These are phyloP conservation scores for Fraxinus baroniana DNA, from an alignment of 305 asterid species.

Conservation along the genomic window DNA sequence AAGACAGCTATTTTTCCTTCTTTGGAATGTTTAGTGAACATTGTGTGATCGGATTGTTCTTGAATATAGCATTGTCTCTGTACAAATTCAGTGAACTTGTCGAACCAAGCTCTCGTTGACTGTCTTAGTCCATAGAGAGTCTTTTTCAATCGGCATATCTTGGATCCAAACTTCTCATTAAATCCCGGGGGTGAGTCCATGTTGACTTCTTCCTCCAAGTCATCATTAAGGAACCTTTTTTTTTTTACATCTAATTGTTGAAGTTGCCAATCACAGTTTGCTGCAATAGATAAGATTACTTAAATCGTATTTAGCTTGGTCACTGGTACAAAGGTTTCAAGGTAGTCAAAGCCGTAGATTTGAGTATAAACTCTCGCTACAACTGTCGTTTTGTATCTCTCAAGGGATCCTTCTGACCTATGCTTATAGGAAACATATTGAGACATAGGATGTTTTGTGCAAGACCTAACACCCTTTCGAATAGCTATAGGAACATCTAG, in stretches of 20 bases:
- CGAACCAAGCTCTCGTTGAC: neutral
- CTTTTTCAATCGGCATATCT: neutral
- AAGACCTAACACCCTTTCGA: neutral
- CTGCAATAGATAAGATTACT: neutral
- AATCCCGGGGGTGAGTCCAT: neutral
- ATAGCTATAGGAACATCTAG: neutral
- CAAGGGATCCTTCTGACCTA: neutral
- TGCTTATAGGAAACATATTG: neutral
- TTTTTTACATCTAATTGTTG: neutral
- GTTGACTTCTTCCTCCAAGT: neutral
- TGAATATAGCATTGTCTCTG: neutral
- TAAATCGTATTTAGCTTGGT: neutral
- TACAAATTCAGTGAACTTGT: neutral
- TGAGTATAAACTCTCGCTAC: neutral
- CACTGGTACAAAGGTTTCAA: neutral
- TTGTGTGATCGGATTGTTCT: neutral
- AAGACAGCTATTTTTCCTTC: neutral
- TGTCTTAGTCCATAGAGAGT: neutral
- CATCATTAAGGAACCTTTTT: neutral
- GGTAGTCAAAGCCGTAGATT: neutral
- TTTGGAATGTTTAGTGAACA: neutral
- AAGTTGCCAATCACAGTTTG: neutral
- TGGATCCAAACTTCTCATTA: neutral
- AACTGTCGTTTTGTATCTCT: neutral
- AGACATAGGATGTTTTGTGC: neutral